phyloP scores from a whole-genome alignment of 1,284 basidiomycete genomes.

The Meripilus lineatus region DNA sequence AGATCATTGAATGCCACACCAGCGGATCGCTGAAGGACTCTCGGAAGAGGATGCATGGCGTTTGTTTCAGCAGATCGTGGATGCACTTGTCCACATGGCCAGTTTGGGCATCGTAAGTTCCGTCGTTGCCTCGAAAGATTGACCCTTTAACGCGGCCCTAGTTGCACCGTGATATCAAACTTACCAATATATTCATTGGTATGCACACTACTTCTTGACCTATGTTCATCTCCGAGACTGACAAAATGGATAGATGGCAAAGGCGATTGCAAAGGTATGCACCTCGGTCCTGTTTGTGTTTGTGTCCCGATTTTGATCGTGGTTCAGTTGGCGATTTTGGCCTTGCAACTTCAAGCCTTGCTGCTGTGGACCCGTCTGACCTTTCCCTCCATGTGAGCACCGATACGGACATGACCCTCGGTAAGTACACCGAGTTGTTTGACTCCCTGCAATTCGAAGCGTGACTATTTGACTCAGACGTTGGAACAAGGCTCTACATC shows the following conservation, averaged over 20 bases:
- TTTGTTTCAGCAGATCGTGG: conserved; percentile 88
- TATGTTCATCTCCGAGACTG: neutral
- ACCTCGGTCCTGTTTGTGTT: neutral
- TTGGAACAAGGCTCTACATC: conserved; percentile 91
- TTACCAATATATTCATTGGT: conserved; percentile 91
- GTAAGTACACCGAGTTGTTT: conserved; percentile 31
- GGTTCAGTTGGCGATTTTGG: conserved; percentile 85
- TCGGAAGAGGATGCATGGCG: conserved; percentile 86
- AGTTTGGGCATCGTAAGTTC: conserved; percentile 72
- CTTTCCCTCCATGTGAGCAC: conserved; percentile 41
- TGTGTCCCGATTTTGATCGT: neutral
- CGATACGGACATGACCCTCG: conserved; percentile 71
- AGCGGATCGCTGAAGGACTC: conserved; percentile 79
- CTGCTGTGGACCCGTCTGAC: conserved; percentile 67
- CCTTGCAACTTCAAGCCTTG: conserved; percentile 80
- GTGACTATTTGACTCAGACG: conserved; percentile 44
- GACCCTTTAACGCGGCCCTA: conserved; percentile 19
- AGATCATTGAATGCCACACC: neutral
- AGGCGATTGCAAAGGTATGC: conserved; percentile 81
- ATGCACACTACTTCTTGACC: conserved; percentile 3
- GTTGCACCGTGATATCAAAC: conserved; percentile 91
- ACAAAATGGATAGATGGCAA: conserved; percentile 56
- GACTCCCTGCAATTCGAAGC: neutral
- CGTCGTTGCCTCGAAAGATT: conserved; percentile 3
- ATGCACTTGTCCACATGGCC: conserved; percentile 90